Base-by-base conservation (phyloP, 2,329 filamentous ascomycete genomes). In the Curvularia sp. region DNA sequence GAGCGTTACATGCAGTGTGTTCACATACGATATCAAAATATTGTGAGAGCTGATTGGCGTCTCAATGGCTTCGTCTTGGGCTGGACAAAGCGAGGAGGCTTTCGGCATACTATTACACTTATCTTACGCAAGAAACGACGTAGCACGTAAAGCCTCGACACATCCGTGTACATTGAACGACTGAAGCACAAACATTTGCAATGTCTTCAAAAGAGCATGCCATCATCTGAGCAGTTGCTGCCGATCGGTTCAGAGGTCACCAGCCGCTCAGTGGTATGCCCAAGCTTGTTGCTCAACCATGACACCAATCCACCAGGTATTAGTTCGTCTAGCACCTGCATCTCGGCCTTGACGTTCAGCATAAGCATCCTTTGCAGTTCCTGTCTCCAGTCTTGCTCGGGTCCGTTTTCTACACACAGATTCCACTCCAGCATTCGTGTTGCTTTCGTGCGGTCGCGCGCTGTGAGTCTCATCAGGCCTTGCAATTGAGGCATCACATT, bases 341-440 rank as follows among this genome's bases (percentile, higher is more conserved):
- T 91, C 71, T 95, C 91, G 0, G 89, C 89, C 69, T 94, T 95
- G 47, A 87, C 67, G 51, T 89, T 89, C 49, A 93, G 78, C 78
- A 90, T 83, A 19, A 94, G 76, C 90, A 94, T 93, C 0, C 82
- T 66, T 68, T 92, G 90, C 15, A 94, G 66, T 66, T 93, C 88
- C 2, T 76, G 75, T 28, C 78, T 77, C 60, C 86, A 78, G 6
- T 80, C 77, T 0, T 65, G 52, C 2, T 79, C 77, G 1, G 79
- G 73, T 0, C 64, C 60, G 10, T 78, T 63, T 7, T 72, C 71
- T 1, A 67, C 65, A 6, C 70, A 67, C 0, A 75, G 12, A 74
- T 82, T 67, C 67, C 74, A 75, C 9, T 77, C 75, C 13, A 93
- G 75, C 65, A 89, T 81, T 2, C 74, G 78, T 0, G 75, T 66